Evolutionary conservation across 2,329 filamentous ascomycete species (phyloP), one percentile per base, ranked within the genome.

Genomic region (Stagonosporopsis vannaccii): DNA sequence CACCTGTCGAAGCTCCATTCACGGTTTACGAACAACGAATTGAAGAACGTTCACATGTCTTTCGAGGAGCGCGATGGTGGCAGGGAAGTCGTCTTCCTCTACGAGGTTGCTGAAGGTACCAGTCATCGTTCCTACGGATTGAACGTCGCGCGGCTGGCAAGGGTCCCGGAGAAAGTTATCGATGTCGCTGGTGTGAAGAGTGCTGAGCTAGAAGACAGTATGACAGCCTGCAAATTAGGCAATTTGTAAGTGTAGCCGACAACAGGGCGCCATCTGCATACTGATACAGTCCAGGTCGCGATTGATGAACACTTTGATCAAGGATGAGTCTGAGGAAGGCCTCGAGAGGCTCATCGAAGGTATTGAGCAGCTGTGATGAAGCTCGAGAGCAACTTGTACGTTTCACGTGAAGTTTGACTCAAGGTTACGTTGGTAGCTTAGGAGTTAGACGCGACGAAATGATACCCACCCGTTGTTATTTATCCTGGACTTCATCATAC

Each of bases 121-220:
- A 94, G 95, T 8, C 93, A 98, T 80, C 85, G 95, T 5, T 96
- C 91, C 17, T 99, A 99, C 74, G 95, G 96, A 1, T 63, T 99
- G 54, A 98, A 98, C 74, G 95, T 98, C 20, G 95, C 95, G 13
- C 83, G 91, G 41, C 78, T 99, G 49, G 95, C 95, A 2, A 88
- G 88, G 47, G 84, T 99, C 37, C 92, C 94, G 0, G 84, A 84
- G 56, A 81, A 85, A 52, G 85, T 98, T 17, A 81, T 98, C 30
- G 90, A 93, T 23, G 81, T 92, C 22, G 95, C 95, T 2, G 86
- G 85, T n/a, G 79, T 81, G 42, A 95, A 96, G 78, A 96, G 91
- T 58, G 81, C 80, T 35, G 87, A 94, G 75, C 78, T 99, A 75
- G 95, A 99, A 77, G 83, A 87, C 48, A 85, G 86, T 37, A 77